phyloP scores from a whole-genome alignment of 2,329 filamentous ascomycete species.

The Ascochyta fabae region DNA sequence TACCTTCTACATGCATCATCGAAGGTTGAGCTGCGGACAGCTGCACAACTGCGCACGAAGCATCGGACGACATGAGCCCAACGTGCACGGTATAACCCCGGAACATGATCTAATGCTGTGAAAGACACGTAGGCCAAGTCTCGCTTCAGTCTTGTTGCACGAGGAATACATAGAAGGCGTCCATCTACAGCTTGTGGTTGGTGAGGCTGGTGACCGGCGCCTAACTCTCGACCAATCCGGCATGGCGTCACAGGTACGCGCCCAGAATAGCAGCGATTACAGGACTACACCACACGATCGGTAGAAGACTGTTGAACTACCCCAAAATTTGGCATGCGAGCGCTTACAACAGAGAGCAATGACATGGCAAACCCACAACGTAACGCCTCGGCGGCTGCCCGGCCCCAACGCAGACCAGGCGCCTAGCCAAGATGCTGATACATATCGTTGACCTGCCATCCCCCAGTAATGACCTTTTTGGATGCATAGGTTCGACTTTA shows the following conservation, averaged over 20 bases:
- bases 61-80: constrained; percentile 13
- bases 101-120: constrained; percentile 23
- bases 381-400: constrained; percentile 48
- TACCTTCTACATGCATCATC: constrained; percentile 18
- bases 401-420: constrained; percentile 40
- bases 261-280: constrained; percentile 39
- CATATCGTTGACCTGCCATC: constrained; percentile 47
- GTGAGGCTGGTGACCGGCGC: constrained; percentile 35
- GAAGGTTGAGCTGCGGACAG: constrained; percentile 11
- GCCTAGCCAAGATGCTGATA: constrained; percentile 38
- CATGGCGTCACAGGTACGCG: constrained; percentile 35
- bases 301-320: constrained; percentile 33
- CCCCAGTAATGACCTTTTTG: constrained; percentile 26
- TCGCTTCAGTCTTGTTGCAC: constrained; percentile 32
- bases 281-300: constrained; percentile 37
- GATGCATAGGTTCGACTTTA: constrained; percentile 38
- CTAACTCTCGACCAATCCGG: constrained; percentile 30
- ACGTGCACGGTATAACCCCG: constrained; percentile 20
- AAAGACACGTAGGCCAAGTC: constrained; percentile 43
- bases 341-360: constrained; percentile 43
- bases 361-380: constrained; percentile 32
- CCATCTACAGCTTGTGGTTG: constrained; percentile 31
- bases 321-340: constrained; percentile 30
- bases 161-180: constrained; percentile 24
- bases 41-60: constrained; percentile 13